Evolutionary conservation across 2,329 filamentous ascomycete genomes (phyloP).

Genomic region (Aspergillus bombycis): DNA sequence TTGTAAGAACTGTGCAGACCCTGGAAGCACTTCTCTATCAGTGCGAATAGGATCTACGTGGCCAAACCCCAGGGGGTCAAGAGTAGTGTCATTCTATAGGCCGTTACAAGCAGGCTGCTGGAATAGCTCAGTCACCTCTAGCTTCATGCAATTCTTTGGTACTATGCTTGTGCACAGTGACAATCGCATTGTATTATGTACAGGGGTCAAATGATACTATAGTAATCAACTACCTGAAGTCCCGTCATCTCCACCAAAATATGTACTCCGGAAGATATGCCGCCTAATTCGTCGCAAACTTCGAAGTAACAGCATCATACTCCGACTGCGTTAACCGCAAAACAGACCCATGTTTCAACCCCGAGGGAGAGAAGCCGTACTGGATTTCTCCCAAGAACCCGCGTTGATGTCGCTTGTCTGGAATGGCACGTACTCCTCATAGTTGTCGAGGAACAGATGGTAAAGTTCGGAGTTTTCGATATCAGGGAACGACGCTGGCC

Average conservation of each 20-base stretch:
- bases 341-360: background rate
- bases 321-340: background rate
- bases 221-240: too few relatives aligned
- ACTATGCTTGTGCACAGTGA: too few relatives aligned
- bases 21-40: background rate
- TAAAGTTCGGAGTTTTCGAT: background rate
- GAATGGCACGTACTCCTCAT: background rate
- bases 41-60: background rate
- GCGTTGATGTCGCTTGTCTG: background rate
- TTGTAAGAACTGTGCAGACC: background rate
- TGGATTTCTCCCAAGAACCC: background rate
- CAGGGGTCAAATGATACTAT: too few relatives aligned
- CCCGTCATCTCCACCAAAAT: too few relatives aligned
- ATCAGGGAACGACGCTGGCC: background rate
- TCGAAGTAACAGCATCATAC: background rate
- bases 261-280: background rate
- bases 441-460: background rate
- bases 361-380: background rate
- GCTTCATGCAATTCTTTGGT: too few relatives aligned
- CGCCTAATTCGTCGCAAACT: background rate
- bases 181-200: too few relatives aligned
- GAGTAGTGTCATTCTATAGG: background rate
- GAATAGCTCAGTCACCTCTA: too few relatives aligned
- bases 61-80: too few relatives aligned
- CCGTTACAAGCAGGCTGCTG: background rate